phyloP scores from a whole-genome alignment of 2,329 filamentous ascomycete genomes.

The Clarireedia hainanense region DNA sequence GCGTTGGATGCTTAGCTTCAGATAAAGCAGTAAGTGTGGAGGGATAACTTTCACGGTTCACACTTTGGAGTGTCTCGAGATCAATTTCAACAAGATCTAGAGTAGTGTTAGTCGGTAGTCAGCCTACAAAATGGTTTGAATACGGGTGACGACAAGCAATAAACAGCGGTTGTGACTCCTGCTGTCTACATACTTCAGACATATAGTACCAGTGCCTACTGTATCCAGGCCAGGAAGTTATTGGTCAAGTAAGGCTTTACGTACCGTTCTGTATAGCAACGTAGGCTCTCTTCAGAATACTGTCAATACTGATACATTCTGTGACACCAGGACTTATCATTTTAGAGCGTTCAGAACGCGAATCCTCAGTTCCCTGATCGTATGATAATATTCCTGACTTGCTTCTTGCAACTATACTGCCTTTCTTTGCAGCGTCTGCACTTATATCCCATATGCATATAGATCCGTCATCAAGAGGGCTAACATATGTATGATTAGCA shows the following conservation, averaged over 20 bases:
- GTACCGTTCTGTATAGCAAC: constrained; percentile 68
- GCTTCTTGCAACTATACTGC: constrained; percentile 59
- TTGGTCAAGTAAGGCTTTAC: constrained; percentile 18
- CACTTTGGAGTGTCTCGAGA: constrained; percentile 60
- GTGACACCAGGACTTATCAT: constrained; percentile 67
- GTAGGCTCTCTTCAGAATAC: constrained; percentile 58
- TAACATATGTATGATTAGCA: background rate
- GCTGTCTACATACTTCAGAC: too few species aligned
- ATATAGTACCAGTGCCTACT: too few species aligned
- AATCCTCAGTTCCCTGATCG: constrained; percentile 37
- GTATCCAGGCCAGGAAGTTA: too few species aligned
- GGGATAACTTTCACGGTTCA: constrained; percentile 65
- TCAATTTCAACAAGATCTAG: constrained; percentile 72
- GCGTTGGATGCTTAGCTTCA: constrained; percentile 53
- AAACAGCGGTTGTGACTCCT: too few species aligned
- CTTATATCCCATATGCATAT: constrained; percentile 80
- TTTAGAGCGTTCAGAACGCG: constrained; percentile 44
- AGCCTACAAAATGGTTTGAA: background rate
- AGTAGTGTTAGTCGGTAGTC: background rate
- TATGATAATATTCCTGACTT: constrained; percentile 57
- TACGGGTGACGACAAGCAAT: background rate
- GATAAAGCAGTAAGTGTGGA: constrained; percentile 82
- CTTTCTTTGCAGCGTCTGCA: constrained; percentile 44
- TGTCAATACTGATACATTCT: constrained; percentile 78
- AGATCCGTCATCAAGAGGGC: constrained; percentile 74